Evolutionary conservation across 2,329 filamentous ascomycete genomes (phyloP), one percentile per base, ranked within the genome.

Genomic region (Nemania bipapillata): DNA sequence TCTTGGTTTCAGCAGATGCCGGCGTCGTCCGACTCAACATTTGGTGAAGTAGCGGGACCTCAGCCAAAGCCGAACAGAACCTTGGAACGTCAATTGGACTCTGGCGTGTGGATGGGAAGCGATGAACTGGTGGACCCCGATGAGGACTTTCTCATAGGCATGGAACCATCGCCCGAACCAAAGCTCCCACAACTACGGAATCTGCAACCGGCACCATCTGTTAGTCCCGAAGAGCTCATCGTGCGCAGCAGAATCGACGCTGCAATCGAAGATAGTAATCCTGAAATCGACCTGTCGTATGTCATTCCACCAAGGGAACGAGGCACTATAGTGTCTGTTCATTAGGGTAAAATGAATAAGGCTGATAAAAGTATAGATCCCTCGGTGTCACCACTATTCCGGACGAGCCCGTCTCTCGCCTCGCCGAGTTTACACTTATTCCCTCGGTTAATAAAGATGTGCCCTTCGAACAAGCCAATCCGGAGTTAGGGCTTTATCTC

Each of bases 41-140:
- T 85, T 65, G 78, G 80, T 49, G 83, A 86, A 12, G 74, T 76
- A 22, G 68, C 72, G 64, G 79, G 73, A 28, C 77, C 77, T 30
- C 74, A 74, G 64, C 78, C 78, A 24, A 82, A 81, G 74, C 77
- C 73, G 15, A 89, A 86, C 77, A 83, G 88, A 45, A 82, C 82
- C 15, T 81, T 91, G 61, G 81, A 83, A 73, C 84, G 88, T 59
- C 87, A 90, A 72, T 81, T 86, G 65, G 91, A 93, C 78, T 92
- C 90, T 77, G 90, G 89, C 58, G 86, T 93, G 2, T 93, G 86
- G 80, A 85, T 93, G 81, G 88, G 85, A 3, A 90, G 88, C 69
- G 90, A 91, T 66, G 79, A 76, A 71, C 80, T 78, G 30, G 81
- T 80, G 40, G 82, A 85, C 35, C 80, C 82, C 11, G 85, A 87